Evolutionary conservation across 331 rosid species (phyloP), one percentile per base, ranked within the genome.

Genomic region (Cydonia oblonga): DNA sequence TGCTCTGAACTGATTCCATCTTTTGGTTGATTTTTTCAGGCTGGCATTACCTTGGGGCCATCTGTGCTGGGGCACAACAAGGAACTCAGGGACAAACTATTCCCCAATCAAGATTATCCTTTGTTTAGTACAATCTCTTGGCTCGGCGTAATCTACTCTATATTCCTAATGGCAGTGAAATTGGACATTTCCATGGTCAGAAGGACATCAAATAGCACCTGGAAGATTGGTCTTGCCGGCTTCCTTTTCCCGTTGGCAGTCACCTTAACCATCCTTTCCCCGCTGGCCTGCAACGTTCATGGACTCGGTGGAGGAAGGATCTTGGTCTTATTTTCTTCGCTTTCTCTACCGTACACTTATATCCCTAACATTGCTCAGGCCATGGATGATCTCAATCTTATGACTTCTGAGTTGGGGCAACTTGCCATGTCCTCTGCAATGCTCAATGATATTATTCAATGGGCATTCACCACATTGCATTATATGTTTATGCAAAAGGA

Each of bases 41-140:
- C 70, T 28, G 96, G 96, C 35, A 78, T 88, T 38, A 2, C 83
- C 44, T 23, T 86, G 58, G 93, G 96, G 20, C 96, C 96, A 0
- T 76, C 93, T 15, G 3, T 75, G 75, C 12, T 88, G 12, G 93
- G 91, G 59, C 68, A 16, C 3, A 59, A 4, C 40, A 7, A 35
- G 29, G 4, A 2, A 6, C 59, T 75, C 25, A 53, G 60, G 78
- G 5, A 62, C 1, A 12, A 2, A 0, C 0, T 62, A 20, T n/a
- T 81, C 9, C 77, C 76, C 56, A 25, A 78, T 14, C 79, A 42
- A 33, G 86, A 80, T 19, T 14, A 24, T 0, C 58, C 14, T 13
- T 26, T 76, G 42, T 35, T 81, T 15, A 1, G 19, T 0, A 6
- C 78, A 3, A 1, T 52, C 0, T n/a, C 88, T 0, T 0, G 49